These are phyloP conservation scores for Nemania sp. DNA, from an alignment of 2,329 filamentous ascomycete genomes.

Conservation along the genomic window DNA sequence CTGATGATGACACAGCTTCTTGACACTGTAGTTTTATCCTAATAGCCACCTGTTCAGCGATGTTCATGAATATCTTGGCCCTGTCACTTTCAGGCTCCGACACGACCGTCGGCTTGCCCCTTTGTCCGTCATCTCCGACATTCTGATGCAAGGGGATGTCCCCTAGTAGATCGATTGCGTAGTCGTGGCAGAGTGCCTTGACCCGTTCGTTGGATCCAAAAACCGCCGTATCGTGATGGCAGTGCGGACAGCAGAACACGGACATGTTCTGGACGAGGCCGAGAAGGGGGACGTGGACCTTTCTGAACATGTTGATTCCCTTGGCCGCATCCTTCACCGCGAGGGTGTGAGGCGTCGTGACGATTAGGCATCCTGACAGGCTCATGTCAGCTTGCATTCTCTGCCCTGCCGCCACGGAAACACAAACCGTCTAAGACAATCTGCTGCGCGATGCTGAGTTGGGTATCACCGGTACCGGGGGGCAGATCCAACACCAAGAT, in stretches of 20 bases:
- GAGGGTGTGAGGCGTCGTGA: conserved; percentile 92
- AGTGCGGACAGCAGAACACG: conserved; percentile 79
- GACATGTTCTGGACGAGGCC: conserved; percentile 95
- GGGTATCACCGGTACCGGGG: conserved; percentile 92
- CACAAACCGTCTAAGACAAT: conserved; percentile 76
- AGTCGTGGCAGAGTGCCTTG: conserved; percentile 68
- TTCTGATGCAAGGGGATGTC: conserved; percentile 85
- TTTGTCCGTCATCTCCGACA: conserved; percentile 86
- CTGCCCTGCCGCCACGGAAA: not conserved
- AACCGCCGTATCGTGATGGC: conserved; percentile 72
- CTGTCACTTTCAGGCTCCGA: conserved; percentile 78
- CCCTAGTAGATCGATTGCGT: conserved; percentile 79
- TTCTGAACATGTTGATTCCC: conserved; percentile 90
- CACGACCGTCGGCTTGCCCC: conserved; percentile 87
- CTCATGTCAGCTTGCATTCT: conserved; percentile 16
- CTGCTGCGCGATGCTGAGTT: conserved; percentile 96
- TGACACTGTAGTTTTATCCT: conserved; percentile 48
- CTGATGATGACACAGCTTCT: not conserved
- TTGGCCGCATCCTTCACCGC: conserved; percentile 90
- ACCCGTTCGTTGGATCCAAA: conserved; percentile 73
- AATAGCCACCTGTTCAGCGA: conserved; percentile 62
- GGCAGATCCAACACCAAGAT: conserved; percentile 88
- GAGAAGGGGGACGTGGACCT: conserved; percentile 77
- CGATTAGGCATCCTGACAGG: conserved; percentile 71
- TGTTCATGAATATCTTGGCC: conserved; percentile 70